Base-by-base conservation (phyloP, 2,329 filamentous ascomycete genomes). In the Aspergillus novoparasiticus region DNA sequence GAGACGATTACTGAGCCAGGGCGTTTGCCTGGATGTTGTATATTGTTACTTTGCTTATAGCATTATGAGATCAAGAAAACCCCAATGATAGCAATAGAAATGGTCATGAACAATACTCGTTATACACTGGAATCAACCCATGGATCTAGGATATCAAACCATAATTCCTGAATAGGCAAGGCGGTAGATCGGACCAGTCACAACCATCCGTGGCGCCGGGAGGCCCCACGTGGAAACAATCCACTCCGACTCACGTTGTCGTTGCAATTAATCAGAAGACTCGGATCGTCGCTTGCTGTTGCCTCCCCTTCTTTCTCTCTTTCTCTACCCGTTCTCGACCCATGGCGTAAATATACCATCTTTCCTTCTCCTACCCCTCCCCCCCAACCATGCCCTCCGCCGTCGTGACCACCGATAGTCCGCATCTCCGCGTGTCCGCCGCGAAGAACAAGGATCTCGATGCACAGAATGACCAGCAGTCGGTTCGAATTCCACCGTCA, bases 1-100 rank as follows among this genome's bases (percentile, higher is more conserved):
- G 92, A 68, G 91, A 95, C 59, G 92, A 96, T 76, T 96, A 92
- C 77, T 96, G 86, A 78, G 34, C 54, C 28, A 26, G 16, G n/a
- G 10, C 6, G 30, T 51, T 32, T 26, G 14, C 26, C 48, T 28
- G 36, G n/a, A 30, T 6, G 41, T 51, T 43, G 19, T 8, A 53
- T 19, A 28, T 36, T 36, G 45, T 16, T 36, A 16, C 34, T 46
- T 51, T 59, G 58, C 23, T 6, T 43, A 55, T 36, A 39, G 51
- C 21, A 39, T 36, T 39, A 32, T 63, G 62, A 63, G 39, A 64
- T 32, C 28, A 65, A 51, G 64, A 64, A 36, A 51, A 57, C 26
- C 4, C 28, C 14, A 54, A 55, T 36, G 14, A 26, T 55, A 55
- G 12, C 8, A 50, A 28, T 58, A 58, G 43, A 32, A 58, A 51